Evolutionary conservation across 2,329 filamentous ascomycete species (phyloP).

Genomic region (Chrysoporthe puriensis): DNA sequence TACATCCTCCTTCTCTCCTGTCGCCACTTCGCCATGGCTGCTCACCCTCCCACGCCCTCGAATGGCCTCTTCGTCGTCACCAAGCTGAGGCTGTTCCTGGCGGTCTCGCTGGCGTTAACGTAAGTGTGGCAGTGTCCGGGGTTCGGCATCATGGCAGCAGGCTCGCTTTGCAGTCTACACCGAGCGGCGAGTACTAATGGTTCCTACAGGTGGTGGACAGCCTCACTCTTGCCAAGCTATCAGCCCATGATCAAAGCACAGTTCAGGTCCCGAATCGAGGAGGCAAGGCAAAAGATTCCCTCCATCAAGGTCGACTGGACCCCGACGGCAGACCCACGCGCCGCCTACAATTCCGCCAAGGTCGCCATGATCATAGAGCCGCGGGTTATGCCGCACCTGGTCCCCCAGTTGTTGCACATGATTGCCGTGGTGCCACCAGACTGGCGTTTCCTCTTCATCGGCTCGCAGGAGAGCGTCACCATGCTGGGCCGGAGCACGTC

Average conservation of each 20-base stretch:
- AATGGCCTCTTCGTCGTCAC: slow-evolving; percentile 39
- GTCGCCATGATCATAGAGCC: slow-evolving; percentile 60
- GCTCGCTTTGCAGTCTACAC: background rate
- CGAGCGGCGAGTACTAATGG: background rate
- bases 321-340: slow-evolving; percentile 37
- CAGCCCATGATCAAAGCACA: slow-evolving; percentile 44
- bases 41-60: slow-evolving; percentile 27
- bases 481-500: slow-evolving; percentile 46
- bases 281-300: slow-evolving; percentile 46
- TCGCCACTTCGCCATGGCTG: slow-evolving; percentile 29
- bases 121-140: slow-evolving; percentile 34
- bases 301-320: slow-evolving; percentile 47
- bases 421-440: slow-evolving; percentile 59
- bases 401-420: slow-evolving; percentile 59
- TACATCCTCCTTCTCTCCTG: background rate
- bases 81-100: slow-evolving; percentile 40
- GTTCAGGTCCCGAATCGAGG: slow-evolving; percentile 38
- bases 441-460: slow-evolving; percentile 62
- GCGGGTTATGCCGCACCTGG: slow-evolving; percentile 52
- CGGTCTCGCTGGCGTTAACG: slow-evolving; percentile 44
- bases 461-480: slow-evolving; percentile 50
- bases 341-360: slow-evolving; percentile 52
- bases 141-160: background rate
- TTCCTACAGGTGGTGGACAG: slow-evolving; percentile 50
- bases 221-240: slow-evolving; percentile 48